Evolutionary conservation across 139 green algal genomes (phyloP), one percentile per base, ranked within the genome.

Genomic region (Haematococcus sp.): DNA sequence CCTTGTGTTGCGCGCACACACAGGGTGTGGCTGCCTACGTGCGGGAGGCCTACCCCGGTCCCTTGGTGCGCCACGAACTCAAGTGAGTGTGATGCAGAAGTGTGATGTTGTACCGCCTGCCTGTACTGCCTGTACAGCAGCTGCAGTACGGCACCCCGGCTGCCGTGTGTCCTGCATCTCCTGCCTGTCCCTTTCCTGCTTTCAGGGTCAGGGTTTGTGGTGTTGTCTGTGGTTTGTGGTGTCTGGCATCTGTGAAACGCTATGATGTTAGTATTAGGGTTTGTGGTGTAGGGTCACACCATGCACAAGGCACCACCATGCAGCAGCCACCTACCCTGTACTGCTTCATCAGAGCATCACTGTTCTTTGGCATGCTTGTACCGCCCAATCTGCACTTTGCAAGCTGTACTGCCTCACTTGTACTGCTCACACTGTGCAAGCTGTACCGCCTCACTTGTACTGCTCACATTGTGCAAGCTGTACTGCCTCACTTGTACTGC

Each of bases 51-150:
- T 84, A 77, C 65, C 83, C 83, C 0, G 83, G 83, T 0, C 74
- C 81, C 19, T 74, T 88, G 17, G 32, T 86, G 16, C 73, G 76
- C 0, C 46, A 63, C 27, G 83, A 88, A 56, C 69, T 85, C 16
- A 63, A 15, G 55, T 63, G n/a, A 76, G 44, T 60, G 60, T 76
- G 19, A 76, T 76, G 0, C 46, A n/a, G 19, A 66, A 65, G 55
- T 68, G 55, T 2, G 52, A 32, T 28, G 52, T 2, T 25, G 16
- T 13, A 13, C 20, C 54, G 54, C 54, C 20, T 13, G 20, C 54
- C 54, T 30, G 54, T 13, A 63, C 15, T 54, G 44, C 13, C 15
- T 11, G 13, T 22, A 54, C 44, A 11, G 44, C 44, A 54, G 15
- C 44, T 22, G 15, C 13, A 15, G 13, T 54, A 54, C 13, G 11